Evolutionary conservation across 2,329 filamentous ascomycete species (phyloP), one percentile per base, ranked within the genome.

Genomic region (Clonostachys byssicola): DNA sequence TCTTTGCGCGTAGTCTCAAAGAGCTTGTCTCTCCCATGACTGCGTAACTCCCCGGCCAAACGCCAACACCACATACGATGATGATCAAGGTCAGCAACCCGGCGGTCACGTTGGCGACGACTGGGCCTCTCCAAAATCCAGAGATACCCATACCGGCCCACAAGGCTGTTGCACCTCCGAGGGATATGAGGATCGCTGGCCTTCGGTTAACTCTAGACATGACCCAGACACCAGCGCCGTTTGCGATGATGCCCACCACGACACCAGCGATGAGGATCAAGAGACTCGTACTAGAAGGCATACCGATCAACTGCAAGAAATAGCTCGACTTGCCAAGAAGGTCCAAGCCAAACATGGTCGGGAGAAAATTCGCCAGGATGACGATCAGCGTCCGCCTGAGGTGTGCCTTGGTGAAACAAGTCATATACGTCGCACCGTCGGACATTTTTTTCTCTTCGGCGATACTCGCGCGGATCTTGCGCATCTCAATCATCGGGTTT

Each of bases 131-230:
- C 36, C 36, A 39, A 18, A 39, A n/a, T n/a, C 74, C 73, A 0
- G 69, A 64, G 14, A 78, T 64, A 1, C 74, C 74, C 59, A 76
- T 71, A 1, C 58, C 60, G 7, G 66, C 53, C 72, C 73, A 78
- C 1, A 76, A 50, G 2, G 66, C 40, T 0, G 61, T 54, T 2
- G 65, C 53, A 9, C 63, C 49, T 0, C 46, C 44, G 6, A 75
- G 52, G 0, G 67, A 68, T 2, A 43, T 43, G 3, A 73, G 20
- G n/a, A 66, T 62, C 6, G 75, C 59, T 5, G 47, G 55, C n/a
- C 73, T 60, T 4, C 73, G 62, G 2, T 67, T 70, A 20, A 74
- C 56, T 9, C 59, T 56, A 3, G 66, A 63, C 43, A 75, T 53
- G 1, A 71, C 56, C 68, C 69, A 75, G 36, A 77, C 63, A 17